Evolutionary conservation across 495 filamentous ascomycete species (phyloP), one percentile per base, ranked within the genome.

Genomic region (Neurospora terricola): DNA sequence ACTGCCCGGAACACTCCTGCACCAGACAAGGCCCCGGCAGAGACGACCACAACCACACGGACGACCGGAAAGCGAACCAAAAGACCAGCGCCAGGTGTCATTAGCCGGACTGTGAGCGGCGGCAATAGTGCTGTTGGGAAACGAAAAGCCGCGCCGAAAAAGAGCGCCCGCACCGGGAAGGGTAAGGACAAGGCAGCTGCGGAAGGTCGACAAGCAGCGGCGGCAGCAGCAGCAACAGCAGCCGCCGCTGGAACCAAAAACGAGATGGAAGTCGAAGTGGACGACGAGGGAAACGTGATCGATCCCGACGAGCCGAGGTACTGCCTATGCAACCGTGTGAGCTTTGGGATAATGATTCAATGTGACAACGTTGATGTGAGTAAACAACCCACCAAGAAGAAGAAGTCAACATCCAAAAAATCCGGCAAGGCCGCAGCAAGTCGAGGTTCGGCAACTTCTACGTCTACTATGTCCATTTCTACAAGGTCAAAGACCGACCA

Each of bases 271-370:
- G 82, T 83, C 8, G 86, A 90, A 71, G 84, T 89, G 70, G 87
- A 88, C 69, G 89, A 90, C 71, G 89, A 88, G 70, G 89, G 87
- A 8, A 94, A 97, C 77, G 85, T 91, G 73, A 93, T 97, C 77
- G 94, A 97, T 81, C 90, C 93, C 6, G 87, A 94, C 75, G 96
- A 98, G 83, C 90, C 93, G 16, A 86, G 90, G 70, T 99, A 98
- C 80, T 99, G 96, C 81, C 80, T 96, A 14, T 99, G 96, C 81
- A 91, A 94, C 73, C 88, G 95, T 72, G 94, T 98, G 54, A 97
- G 93, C 78, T 97, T 90, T 79, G 96, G 96, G 70, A 91, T 89
- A 36, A 99, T 99, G 96, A 94, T 99, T 78, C 90, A 90, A 76
- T 99, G 96, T 77, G 96, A 98, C 77, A 97, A 96, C 78, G 83